These are phyloP conservation scores for Daedaleopsis nitida DNA, from an alignment of 768 basidiomycete species.

Conservation along the genomic window DNA sequence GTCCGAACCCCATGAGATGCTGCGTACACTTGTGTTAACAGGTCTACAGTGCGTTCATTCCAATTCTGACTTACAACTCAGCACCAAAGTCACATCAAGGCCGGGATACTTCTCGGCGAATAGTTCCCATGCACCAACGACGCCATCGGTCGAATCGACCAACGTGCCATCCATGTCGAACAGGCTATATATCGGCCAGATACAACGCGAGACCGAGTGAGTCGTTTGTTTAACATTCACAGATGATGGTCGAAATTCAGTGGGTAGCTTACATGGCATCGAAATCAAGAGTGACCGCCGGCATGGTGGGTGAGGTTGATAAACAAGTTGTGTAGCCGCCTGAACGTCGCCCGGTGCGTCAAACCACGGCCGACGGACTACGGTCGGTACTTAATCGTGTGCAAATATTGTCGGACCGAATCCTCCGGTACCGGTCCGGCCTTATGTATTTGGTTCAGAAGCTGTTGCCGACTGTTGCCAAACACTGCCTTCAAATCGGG, in stretches of 20 bases:
- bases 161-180: slow-evolving; percentile 88
- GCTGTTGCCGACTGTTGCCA: slow-evolving; percentile 29
- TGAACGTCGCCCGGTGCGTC: not conserved
- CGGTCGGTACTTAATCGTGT: no score
- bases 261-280: slow-evolving; percentile 40
- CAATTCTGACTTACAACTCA: slow-evolving; percentile 53
- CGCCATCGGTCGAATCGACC: slow-evolving; percentile 81
- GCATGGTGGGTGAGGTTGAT: slow-evolving; percentile 25
- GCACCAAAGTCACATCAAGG: slow-evolving; percentile 59
- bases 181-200: slow-evolving; percentile 41
- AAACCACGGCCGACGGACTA: not conserved
- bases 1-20: slow-evolving; percentile 85
- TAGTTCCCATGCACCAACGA: slow-evolving; percentile 80
- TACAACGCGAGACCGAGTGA: no score
- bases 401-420: no score
- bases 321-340: not conserved
- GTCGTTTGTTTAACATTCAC: no score
- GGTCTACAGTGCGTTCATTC: not conserved
- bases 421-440: no score
- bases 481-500: slow-evolving; percentile 16
- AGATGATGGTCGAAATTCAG: not conserved
- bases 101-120: slow-evolving; percentile 71
- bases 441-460: slow-evolving; percentile 31
- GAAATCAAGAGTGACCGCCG: slow-evolving; percentile 37
- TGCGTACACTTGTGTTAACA: slow-evolving; percentile 26